A percentile compares a stretch with the other conserved stretches of the same genome.
These are phyloP conservation scores for Eucalyptus virginea DNA, from an alignment of 345 rosid genomes.

Conservation along the genomic window DNA sequence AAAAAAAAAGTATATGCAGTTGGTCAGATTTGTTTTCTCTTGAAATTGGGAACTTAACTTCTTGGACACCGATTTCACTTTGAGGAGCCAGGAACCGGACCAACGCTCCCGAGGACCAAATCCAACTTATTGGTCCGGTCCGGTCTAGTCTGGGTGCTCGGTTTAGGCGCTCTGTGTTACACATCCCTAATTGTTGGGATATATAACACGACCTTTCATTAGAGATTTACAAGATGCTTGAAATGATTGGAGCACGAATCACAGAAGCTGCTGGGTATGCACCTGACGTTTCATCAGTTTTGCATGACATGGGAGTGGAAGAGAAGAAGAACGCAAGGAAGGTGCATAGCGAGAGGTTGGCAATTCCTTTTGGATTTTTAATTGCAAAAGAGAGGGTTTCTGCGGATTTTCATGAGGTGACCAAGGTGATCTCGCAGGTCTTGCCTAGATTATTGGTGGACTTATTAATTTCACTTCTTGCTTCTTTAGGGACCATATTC, in stretches of 20 bases:
- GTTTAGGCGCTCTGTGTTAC: fast-evolving
- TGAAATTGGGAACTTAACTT: fast-evolving
- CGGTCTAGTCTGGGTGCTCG: fast-evolving
- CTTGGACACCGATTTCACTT: too few species aligned
- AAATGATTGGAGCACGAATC: background rate
- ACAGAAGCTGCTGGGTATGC: slow-evolving; percentile 6
- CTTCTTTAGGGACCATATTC: background rate
- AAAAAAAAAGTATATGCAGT: too few species aligned
- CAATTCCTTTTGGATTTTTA: slow-evolving; percentile 9
- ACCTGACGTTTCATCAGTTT: background rate
- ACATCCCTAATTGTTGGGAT: background rate
- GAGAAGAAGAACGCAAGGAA: slow-evolving; percentile 3
- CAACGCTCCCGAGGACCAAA: fast-evolving
- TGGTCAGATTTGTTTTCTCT: fast-evolving
- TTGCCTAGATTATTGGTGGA: slow-evolving; percentile 12
- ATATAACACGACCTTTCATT: background rate
- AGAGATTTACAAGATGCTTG: slow-evolving; percentile 9
- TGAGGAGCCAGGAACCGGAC: fast-evolving
- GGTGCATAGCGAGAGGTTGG: slow-evolving; percentile 16
- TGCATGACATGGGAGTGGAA: slow-evolving; percentile 18
- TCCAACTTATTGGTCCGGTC: too few species aligned
- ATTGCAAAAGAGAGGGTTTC: slow-evolving; percentile 3
- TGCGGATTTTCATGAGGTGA: slow-evolving; percentile 6
- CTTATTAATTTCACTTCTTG: background rate
- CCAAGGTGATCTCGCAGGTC: slow-evolving; percentile 7